Base-by-base conservation (phyloP, 306 rosid species). In the Vigna unguiculata region DNA sequence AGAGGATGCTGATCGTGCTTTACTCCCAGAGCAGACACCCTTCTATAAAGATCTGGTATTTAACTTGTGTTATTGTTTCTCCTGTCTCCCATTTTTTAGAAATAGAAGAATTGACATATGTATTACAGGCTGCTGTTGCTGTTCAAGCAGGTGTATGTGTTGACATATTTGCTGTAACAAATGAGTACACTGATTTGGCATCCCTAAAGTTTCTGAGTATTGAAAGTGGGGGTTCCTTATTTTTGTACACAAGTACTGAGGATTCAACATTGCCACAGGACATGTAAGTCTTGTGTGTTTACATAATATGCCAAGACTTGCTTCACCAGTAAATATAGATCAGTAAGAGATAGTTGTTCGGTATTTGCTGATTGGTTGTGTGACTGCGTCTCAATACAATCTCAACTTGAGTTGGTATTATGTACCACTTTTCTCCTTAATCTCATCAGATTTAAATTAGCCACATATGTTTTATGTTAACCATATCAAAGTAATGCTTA, bases 111-210 rank as follows among this genome's bases (percentile, higher is more conserved):
- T 84, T 85, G 76, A 81, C 82, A 69, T 70, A 62, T 80, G 75
- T 82, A 43, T 80, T 92, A 76, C 91, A 95, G 98, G 98, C 96
- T 84, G 89, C 93, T 70, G 89, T 95, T 52, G 97, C 97, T 85
- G 97, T 89, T 85, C 98, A 95, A 92, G 92, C 95, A 76, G 98
- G 98, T 76, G 96, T 92, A 81, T 95, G 98, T 41, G 97, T 92
- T 67, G 96, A 95, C 84, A 89, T 92, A 85, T 92, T 95, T 88
- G 97, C 98, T 21, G 97, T 95, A 65, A 95, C 97, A 72, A 90
- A 95, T 79, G 98, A 95, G 85, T 92, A 95, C 71, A 95, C 98
- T 24, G 97, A 95, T 80, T 86, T 95, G 92, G 97, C 98, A 9
- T 92, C 98, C 77, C 81, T 95, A 52, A 95, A 92, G 85, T 92